These are phyloP conservation scores for Russula compacta DNA, from an alignment of 768 basidiomycete species.

Conservation along the genomic window DNA sequence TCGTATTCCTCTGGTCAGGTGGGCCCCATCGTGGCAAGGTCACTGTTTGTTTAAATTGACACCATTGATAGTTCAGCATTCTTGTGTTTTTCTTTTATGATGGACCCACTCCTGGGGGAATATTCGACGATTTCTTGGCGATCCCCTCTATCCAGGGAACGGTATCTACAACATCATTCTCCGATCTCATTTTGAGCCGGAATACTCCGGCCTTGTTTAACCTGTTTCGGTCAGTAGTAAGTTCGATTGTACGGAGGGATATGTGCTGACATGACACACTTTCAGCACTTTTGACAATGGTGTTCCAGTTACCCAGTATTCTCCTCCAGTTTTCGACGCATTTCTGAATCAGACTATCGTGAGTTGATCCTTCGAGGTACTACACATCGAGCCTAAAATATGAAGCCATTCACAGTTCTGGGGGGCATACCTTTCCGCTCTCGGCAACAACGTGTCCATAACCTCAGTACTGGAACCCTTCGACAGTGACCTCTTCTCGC, in stretches of 20 bases:
- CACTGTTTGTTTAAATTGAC: no score
- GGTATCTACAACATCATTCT: neutral
- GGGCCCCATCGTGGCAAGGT: no score
- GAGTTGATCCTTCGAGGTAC: neutral
- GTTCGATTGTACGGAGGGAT: neutral
- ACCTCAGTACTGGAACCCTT: neutral
- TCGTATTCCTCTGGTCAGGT: neutral
- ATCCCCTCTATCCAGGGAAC: neutral
- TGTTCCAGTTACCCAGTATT: neutral
- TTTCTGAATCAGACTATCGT: neutral
- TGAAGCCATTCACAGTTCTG: neutral
- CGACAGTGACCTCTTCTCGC: neutral
- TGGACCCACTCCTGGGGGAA: conserved; percentile 9
- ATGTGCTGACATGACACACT: neutral
- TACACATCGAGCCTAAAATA: neutral
- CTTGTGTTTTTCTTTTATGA: conserved; percentile 14
- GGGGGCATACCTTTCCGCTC: neutral
- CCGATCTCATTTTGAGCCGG: neutral
- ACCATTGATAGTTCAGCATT: neutral
- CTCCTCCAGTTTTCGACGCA: neutral
- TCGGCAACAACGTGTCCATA: neutral
- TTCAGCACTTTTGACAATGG: neutral
- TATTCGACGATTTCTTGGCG: conserved; percentile 19
- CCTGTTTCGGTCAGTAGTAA: neutral
- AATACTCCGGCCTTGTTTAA: no score